phyloP scores from a whole-genome alignment of 2,329 filamentous ascomycete species.

The Hortaea werneckii region DNA sequence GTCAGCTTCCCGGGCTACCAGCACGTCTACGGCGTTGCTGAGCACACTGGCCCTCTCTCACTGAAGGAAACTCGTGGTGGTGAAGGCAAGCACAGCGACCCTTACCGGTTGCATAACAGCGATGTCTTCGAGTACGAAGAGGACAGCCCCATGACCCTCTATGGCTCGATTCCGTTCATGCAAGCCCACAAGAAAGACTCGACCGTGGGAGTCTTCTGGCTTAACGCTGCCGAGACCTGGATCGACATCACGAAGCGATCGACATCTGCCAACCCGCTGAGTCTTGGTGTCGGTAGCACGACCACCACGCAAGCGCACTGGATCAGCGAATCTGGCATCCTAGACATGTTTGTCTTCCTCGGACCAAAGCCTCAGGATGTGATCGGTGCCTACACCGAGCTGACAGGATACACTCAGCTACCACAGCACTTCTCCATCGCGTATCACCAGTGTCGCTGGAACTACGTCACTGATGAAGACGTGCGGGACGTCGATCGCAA shows the following conservation, averaged over 20 bases:
- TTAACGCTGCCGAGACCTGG: slow-evolving; percentile 96
- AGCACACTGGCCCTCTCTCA: slow-evolving; percentile 80
- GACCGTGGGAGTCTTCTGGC: slow-evolving; percentile 92
- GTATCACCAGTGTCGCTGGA: slow-evolving; percentile 98
- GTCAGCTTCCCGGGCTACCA: slow-evolving; percentile 87
- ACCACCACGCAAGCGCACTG: slow-evolving; percentile 85
- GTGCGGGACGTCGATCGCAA: slow-evolving; percentile 93
- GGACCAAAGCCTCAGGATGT: slow-evolving; percentile 78
- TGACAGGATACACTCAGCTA: slow-evolving; percentile 84
- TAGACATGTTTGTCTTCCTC: slow-evolving; percentile 91
- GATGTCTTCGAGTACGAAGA: slow-evolving; percentile 98
- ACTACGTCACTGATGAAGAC: slow-evolving; percentile 94
- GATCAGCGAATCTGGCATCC: slow-evolving; percentile 83
- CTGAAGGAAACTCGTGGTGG: slow-evolving; percentile 85
- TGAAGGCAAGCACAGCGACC: slow-evolving; percentile 73
- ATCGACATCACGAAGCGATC: slow-evolving; percentile 82
- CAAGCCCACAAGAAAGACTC: slow-evolving; percentile 91
- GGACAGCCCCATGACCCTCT: slow-evolving; percentile 96
- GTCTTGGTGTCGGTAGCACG: slow-evolving; percentile 58
- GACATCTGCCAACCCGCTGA: slow-evolving; percentile 62
- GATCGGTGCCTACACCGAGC: slow-evolving; percentile 70
- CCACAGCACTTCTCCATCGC: slow-evolving; percentile 86
- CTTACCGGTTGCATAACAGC: slow-evolving; percentile 89
- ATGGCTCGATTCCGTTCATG: slow-evolving; percentile 96
- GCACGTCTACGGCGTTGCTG: slow-evolving; percentile 88